Conservation (phyloP, 2,329 filamentous ascomycete genomes). For the Aspergillus fructus region DNA sequence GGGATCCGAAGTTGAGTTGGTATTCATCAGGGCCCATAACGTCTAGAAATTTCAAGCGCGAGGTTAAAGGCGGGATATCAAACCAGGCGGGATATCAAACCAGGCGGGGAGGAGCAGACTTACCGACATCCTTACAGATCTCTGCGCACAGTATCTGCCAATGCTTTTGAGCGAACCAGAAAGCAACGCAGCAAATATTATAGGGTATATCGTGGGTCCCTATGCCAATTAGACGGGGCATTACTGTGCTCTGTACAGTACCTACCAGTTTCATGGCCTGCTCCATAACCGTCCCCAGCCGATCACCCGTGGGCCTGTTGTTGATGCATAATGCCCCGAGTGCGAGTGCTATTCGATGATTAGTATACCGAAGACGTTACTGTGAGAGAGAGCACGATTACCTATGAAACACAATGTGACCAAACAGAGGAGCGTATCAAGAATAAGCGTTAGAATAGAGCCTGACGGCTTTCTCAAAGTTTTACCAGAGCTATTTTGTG, state of each 20-base stretch:
- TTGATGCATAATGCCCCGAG: constrained; percentile 1
- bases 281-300: constrained; percentile 1
- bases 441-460: constrained; percentile 3
- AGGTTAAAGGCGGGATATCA: background rate
- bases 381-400: background rate
- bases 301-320: constrained; percentile 5
- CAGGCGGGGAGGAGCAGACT: background rate
- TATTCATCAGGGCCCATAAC: constrained; percentile 13
- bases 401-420: constrained; percentile 10
- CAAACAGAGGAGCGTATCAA: constrained; percentile 4
- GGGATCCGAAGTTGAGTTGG: constrained; percentile 8
- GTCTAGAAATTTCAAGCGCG: background rate
- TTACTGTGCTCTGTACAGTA: background rate
- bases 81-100: background rate
- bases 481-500: background rate
- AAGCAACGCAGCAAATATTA: constrained; percentile 9
- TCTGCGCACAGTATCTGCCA: constrained; percentile 6
- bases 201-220: constrained; percentile 11
- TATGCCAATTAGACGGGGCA: background rate
- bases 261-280: constrained; percentile 10
- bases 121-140: constrained; percentile 9
- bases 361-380: background rate
- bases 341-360: constrained; percentile 1
- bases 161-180: constrained; percentile 10
- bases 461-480: background rate